Evolutionary conservation across 2,329 filamentous ascomycete species (phyloP).

Genomic region (Tolypocladium inflatum): DNA sequence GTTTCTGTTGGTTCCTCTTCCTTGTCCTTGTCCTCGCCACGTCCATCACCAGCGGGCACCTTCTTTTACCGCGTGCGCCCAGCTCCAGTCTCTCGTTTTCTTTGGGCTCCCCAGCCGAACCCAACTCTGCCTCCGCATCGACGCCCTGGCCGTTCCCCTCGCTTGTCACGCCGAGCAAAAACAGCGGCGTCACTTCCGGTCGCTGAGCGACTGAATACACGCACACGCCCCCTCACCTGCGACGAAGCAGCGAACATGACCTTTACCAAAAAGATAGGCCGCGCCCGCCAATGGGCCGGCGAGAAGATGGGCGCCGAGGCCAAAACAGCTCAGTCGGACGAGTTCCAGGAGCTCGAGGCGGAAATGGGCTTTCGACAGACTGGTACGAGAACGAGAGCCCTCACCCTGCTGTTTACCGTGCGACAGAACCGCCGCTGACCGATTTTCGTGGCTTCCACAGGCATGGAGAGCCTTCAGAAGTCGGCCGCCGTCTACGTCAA

Average conservation of each 20-base stretch:
- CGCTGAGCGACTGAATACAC: not conserved
- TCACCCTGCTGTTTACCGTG: not conserved
- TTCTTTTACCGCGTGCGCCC: not conserved
- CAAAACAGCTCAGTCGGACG: slow-evolving; percentile 78
- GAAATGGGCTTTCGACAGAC: slow-evolving; percentile 88
- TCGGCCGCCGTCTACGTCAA: slow-evolving; percentile 83
- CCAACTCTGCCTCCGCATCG: not conserved
- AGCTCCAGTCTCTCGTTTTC: not conserved
- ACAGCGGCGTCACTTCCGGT: not conserved
- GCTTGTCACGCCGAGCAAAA: not conserved
- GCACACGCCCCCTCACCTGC: not conserved
- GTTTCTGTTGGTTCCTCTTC: not conserved
- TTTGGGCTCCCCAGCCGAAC: not conserved
- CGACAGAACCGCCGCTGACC: not conserved
- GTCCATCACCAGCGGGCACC: not conserved
- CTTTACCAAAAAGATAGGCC: slow-evolving; percentile 78
- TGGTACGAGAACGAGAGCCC: slow-evolving; percentile 42
- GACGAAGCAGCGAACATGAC: slow-evolving; percentile 30
- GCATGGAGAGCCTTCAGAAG: slow-evolving; percentile 81
- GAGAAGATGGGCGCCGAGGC: slow-evolving; percentile 91
- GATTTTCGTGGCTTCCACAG: slow-evolving; percentile 30
- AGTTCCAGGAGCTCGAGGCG: slow-evolving; percentile 81
- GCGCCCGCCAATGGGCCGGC: slow-evolving; percentile 95
- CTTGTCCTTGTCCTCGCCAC: not conserved
- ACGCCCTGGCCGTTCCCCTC: not conserved